Percentiles rank a stretch among this genome's conserved stretches.
Evolutionary conservation across 116 monocot genomes (phyloP).

Genomic region (Posidonia oceanica): DNA sequence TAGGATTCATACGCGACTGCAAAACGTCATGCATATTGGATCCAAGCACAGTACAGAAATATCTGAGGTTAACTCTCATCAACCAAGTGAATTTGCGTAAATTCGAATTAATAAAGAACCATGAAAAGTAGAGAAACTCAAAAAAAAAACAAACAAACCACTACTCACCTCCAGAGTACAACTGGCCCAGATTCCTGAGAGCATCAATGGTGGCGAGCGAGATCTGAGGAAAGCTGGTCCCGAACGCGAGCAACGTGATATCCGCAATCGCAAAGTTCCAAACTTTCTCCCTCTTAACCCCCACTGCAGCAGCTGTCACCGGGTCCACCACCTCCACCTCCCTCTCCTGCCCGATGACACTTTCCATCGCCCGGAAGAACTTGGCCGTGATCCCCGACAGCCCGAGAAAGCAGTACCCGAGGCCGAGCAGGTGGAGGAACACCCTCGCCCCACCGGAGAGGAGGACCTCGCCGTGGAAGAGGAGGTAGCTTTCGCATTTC

Average conservation of each 20-base stretch:
- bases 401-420: constrained; percentile 72
- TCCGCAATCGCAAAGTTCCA: constrained; percentile 80
- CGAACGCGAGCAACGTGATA: constrained; percentile 66
- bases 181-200: constrained; percentile 51
- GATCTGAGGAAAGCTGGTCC: constrained; percentile 88
- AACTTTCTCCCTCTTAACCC: constrained; percentile 37
- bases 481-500: constrained; percentile 38
- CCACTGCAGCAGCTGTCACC: constrained; percentile 15
- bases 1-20: no score
- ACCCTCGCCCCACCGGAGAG: constrained; percentile 29
- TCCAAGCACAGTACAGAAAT: no score
- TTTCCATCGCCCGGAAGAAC: constrained; percentile 75
- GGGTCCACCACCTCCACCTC: constrained; percentile 38
- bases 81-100: no score
- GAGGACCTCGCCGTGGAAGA: constrained; percentile 32
- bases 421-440: constrained; percentile 30
- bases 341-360: constrained; percentile 48
- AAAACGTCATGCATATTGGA: no score
- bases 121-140: no score
- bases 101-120: no score
- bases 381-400: constrained; percentile 62
- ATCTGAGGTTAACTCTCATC: no score
- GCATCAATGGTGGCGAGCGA: constrained; percentile 82
- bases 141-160: no score
- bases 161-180: constrained; percentile 62